These are phyloP conservation scores for Nakaseomyces kungkrabaensis DNA, from an alignment of 1,139 yeast genomes.

Conservation along the genomic window DNA sequence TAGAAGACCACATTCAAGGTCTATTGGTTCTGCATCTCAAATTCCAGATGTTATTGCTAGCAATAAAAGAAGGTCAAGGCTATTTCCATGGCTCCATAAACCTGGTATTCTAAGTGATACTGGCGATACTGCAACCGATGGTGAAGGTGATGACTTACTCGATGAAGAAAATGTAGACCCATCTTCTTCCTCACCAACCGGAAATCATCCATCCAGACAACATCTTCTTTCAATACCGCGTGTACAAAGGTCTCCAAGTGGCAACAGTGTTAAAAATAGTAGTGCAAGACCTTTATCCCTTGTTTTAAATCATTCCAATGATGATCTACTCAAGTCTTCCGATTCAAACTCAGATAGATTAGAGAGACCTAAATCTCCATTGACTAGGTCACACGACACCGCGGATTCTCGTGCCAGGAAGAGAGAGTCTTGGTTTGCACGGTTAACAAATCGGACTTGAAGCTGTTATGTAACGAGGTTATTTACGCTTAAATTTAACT, in stretches of 20 bases:
- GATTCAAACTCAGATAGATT: conserved; percentile 7
- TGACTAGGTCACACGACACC: neutral
- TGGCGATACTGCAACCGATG: conserved; percentile 27
- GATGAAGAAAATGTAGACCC: conserved; percentile 16
- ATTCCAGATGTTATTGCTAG: conserved; percentile 41
- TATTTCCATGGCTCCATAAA: conserved; percentile 25
- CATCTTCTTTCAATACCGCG: conserved; percentile 16
- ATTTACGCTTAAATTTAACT: neutral
- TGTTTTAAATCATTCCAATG: conserved; percentile 12
- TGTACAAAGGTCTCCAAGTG: conserved; percentile 17
- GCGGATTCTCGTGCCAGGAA: conserved; percentile 16
- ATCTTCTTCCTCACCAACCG: conserved; percentile 12
- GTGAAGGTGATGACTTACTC: conserved; percentile 19
- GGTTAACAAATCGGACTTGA: conserved; percentile 17
- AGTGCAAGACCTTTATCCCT: conserved; percentile 19
- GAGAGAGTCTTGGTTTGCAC: conserved; percentile 27
- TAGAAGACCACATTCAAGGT: conserved; percentile 48
- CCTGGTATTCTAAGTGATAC: conserved; percentile 26
- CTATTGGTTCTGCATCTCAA: conserved; percentile 43
- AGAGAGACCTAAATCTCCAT: conserved; percentile 1
- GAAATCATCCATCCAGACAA: conserved; percentile 11
- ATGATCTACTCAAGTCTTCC: conserved; percentile 12
- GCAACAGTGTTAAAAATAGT: conserved; percentile 15
- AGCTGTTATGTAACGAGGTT: neutral
- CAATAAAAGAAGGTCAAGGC: conserved; percentile 19